Evolutionary conservation across 2,329 filamentous ascomycete genomes (phyloP).

Genomic region (Xylariomycetidae sp.): DNA sequence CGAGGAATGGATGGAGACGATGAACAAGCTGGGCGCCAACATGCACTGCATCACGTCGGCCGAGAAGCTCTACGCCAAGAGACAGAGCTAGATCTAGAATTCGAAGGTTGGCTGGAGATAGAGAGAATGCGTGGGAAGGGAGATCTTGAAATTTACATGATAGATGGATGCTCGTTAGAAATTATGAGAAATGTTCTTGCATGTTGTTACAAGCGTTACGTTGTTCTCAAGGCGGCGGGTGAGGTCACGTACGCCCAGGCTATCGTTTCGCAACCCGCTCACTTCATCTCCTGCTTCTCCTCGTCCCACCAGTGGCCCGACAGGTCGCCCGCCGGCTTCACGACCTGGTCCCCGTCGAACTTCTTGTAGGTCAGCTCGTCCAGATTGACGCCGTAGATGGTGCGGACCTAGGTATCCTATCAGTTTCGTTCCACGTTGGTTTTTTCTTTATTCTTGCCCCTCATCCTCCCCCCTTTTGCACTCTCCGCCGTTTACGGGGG

Average conservation of each 20-base stretch:
- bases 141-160: no score
- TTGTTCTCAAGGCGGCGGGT: no score
- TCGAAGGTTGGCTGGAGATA: no score
- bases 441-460: conserved; percentile 1
- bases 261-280: neutral
- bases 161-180: no score
- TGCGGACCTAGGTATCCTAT: conserved; percentile 32
- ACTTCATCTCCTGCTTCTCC: conserved; percentile 23
- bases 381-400: conserved; percentile 36
- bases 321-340: conserved; percentile 30
- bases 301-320: conserved; percentile 31
- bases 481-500: no score
- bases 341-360: conserved; percentile 29
- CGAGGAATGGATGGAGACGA: conserved; percentile 93
- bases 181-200: no score
- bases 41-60: conserved; percentile 82
- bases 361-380: conserved; percentile 30
- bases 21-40: conserved; percentile 88
- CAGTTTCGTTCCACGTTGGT: neutral
- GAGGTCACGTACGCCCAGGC: no score
- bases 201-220: no score
- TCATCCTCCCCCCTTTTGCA: neutral
- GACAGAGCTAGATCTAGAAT: conserved; percentile 23
- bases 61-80: conserved; percentile 55
- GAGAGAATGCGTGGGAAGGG: no score